phyloP scores from a whole-genome alignment of 192 early-diverging fungal species.

The Mortierella antarctica region DNA sequence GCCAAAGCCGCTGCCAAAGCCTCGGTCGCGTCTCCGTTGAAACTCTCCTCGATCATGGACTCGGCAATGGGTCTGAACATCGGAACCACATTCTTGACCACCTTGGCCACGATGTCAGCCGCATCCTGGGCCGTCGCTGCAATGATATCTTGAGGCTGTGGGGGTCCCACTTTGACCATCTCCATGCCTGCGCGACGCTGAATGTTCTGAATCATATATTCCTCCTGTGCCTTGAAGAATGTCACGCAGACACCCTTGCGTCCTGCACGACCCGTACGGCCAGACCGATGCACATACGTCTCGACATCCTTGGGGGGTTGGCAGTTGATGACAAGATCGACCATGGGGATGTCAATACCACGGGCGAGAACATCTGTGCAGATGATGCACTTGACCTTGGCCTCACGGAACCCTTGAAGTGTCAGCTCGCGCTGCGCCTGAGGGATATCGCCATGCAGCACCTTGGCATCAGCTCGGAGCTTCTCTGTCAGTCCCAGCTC shows the following conservation, averaged over 20 bases:
- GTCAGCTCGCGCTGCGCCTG: slow-evolving; percentile 82
- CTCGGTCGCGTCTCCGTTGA: slow-evolving; percentile 75
- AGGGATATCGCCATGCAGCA: slow-evolving; percentile 87
- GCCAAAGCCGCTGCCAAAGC: slow-evolving; percentile 89
- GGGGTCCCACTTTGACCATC: slow-evolving; percentile 85
- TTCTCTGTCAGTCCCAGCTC: slow-evolving; percentile 83
- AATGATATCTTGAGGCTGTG: slow-evolving; percentile 92
- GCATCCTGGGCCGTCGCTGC: slow-evolving; percentile 80
- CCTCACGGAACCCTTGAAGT: slow-evolving; percentile 87
- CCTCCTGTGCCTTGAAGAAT: slow-evolving; percentile 90
- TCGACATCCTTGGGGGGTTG: slow-evolving; percentile 95
- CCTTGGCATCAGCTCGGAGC: slow-evolving; percentile 78
- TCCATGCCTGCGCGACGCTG: slow-evolving; percentile 81
- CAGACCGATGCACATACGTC: slow-evolving; percentile 94
- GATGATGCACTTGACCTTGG: slow-evolving; percentile 86
- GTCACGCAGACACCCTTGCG: slow-evolving; percentile 91
- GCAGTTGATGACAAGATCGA: slow-evolving; percentile 97
- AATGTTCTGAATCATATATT: slow-evolving; percentile 84
- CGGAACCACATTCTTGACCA: slow-evolving; percentile 79
- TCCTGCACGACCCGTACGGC: slow-evolving; percentile 94
- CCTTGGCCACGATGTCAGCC: slow-evolving; percentile 72
- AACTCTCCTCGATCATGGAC: slow-evolving; percentile 74
- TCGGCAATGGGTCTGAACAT: slow-evolving; percentile 85
- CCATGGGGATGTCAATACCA: slow-evolving; percentile 95
- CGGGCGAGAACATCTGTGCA: slow-evolving; percentile 96